phyloP scores from a whole-genome alignment of 1,284 basidiomycete genomes.

The Leccinum laetum region DNA sequence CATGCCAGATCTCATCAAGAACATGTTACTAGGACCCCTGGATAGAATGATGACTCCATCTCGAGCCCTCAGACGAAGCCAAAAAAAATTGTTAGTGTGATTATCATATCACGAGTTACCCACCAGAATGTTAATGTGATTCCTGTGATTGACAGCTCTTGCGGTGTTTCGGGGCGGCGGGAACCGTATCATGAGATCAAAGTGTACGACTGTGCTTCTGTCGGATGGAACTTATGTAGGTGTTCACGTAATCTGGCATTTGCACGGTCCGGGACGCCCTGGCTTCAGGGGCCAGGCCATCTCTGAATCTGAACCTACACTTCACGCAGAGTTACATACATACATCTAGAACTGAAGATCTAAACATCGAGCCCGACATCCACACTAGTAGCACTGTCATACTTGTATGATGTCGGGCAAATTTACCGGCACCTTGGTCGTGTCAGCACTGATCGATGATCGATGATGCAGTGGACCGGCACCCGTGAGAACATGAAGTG shows the following conservation, averaged over 20 bases:
- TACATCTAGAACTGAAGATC: too few relatives aligned
- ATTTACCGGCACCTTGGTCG: too few relatives aligned
- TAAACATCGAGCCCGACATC: too few relatives aligned
- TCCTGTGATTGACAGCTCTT: neutral
- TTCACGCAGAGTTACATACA: neutral
- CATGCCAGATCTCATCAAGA: neutral
- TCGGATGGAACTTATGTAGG: neutral
- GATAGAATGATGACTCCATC: neutral
- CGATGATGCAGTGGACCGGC: neutral
- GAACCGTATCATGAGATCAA: neutral
- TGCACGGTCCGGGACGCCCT: neutral
- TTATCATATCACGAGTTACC: neutral
- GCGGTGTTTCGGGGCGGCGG: neutral
- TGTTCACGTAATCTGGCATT: neutral
- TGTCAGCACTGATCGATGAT: too few relatives aligned
- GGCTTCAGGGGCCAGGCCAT: neutral
- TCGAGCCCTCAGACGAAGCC: too few relatives aligned
- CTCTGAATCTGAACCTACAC: neutral
- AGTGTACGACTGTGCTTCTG: neutral
- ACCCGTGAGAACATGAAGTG: constrained; percentile 11
- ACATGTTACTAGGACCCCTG: neutral
- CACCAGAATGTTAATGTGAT: neutral
- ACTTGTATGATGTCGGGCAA: too few relatives aligned
- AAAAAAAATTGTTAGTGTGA: too few relatives aligned
- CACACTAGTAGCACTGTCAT: too few relatives aligned